These are phyloP conservation scores for Hortiboletus rubellus DNA, from an alignment of 1,284 basidiomycete genomes.

Conservation along the genomic window DNA sequence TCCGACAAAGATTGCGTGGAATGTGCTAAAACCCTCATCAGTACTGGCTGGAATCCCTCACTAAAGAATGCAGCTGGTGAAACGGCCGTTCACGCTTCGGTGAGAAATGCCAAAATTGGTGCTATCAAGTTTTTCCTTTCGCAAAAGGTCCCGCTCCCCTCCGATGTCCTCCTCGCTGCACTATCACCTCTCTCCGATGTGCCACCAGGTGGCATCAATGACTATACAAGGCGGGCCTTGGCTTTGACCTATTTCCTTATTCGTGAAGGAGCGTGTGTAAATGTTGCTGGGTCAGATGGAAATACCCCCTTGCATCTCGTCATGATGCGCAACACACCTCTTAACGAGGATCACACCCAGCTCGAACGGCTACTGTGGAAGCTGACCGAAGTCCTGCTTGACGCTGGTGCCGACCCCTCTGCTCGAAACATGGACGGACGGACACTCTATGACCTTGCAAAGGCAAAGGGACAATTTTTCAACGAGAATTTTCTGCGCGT, in stretches of 20 bases:
- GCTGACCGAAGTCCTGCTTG: background rate
- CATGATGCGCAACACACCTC: background rate
- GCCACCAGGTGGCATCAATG: too few species aligned
- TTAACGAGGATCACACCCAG: background rate
- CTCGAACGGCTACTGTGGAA: background rate
- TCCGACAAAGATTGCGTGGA: background rate
- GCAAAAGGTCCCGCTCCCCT: background rate
- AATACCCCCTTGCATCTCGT: slow-evolving; percentile 2
- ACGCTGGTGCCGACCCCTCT: background rate
- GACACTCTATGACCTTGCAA: slow-evolving; percentile 1
- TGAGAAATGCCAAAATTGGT: background rate
- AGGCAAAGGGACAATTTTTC: background rate
- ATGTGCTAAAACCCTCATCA: background rate
- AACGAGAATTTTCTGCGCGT: slow-evolving; percentile 1
- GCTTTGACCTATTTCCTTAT: background rate
- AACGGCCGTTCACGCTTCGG: background rate
- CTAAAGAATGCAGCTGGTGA: background rate
- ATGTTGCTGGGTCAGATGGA: background rate
- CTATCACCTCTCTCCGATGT: too few species aligned
- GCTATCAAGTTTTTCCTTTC: slow-evolving; percentile 1
- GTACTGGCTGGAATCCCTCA: background rate
- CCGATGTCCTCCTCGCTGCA: background rate
- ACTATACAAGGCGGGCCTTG: too few species aligned
- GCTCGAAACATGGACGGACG: background rate
- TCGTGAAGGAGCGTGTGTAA: background rate